Percentiles rank a stretch among this genome's conserved stretches.
These are phyloP conservation scores for Mortierella alpina DNA, from an alignment of 192 early-diverging fungal species.

Conservation along the genomic window DNA sequence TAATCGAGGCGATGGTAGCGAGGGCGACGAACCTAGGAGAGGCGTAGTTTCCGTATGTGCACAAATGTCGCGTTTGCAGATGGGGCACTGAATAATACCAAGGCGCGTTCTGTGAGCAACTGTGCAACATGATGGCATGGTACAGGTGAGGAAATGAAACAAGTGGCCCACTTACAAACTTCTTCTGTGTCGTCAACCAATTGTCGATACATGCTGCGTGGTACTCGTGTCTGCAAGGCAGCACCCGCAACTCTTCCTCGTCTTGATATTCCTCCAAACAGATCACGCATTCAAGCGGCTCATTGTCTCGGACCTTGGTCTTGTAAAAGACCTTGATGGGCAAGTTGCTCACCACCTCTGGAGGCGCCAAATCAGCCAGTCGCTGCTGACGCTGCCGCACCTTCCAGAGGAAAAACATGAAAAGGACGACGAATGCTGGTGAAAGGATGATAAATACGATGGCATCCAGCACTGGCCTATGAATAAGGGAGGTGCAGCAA, in stretches of 20 bases:
- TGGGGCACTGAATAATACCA: no score
- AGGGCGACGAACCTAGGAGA: no score
- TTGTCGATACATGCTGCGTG: slow-evolving; percentile 91
- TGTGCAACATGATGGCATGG: background rate
- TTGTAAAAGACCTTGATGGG: slow-evolving; percentile 76
- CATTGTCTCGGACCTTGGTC: slow-evolving; percentile 74
- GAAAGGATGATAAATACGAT: slow-evolving; percentile 86
- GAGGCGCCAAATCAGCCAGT: slow-evolving; percentile 81
- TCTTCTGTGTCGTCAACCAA: slow-evolving; percentile 90
- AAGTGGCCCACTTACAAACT: slow-evolving; percentile 79
- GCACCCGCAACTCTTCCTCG: slow-evolving; percentile 79
- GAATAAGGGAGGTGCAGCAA: background rate
- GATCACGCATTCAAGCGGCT: slow-evolving; percentile 88
- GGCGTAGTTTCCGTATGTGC: no score
- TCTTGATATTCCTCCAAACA: slow-evolving; percentile 93
- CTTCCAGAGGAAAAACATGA: slow-evolving; percentile 79
- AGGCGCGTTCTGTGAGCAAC: background rate
- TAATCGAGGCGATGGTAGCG: no score
- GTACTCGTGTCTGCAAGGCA: slow-evolving; percentile 92
- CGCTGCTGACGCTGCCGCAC: slow-evolving; percentile 77
- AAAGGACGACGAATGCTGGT: slow-evolving; percentile 82
- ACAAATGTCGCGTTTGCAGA: no score
- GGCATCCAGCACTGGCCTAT: slow-evolving; percentile 81
- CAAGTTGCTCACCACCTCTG: slow-evolving; percentile 77
- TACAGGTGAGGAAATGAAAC: background rate